Base-by-base conservation (phyloP, 306 rosid species). In the Phaseolus lunatus region DNA sequence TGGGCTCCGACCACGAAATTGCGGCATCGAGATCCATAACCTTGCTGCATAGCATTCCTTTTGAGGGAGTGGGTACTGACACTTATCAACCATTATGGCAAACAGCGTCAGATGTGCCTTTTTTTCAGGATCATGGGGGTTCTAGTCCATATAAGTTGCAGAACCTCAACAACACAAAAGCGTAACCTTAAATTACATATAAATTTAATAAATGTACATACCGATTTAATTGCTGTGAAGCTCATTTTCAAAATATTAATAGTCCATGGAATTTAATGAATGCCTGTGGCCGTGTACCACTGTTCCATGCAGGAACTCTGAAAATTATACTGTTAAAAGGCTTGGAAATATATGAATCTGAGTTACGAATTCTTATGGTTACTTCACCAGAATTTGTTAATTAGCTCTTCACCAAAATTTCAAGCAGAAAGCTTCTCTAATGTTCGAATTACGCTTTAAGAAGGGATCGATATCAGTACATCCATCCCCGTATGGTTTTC, bases 11-110 rank as follows among this genome's bases (percentile, higher is more conserved):
- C 89, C 87, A 86, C 70, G 78, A 82, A 84, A 62, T 80, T 81
- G 78, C 85, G 90, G 86, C 20, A 80, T 87, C 85, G 90, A 84
- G 86, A 87, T 82, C 67, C 88, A 84, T 84, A 70, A 71, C 39
- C 62, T 72, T 33, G 58, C 65, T 49, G 74, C 83, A 49, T 29
- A 18, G 56, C 80, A 59, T 65, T 84, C 75, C 82, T 71, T 86
- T 84, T 79, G 68, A 79, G 83, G 62, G 50, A 79, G 45, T 65
- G 72, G 75, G 31, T 29, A 69, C 26, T 56, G 59, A 33, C 70
- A 74, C 44, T 58, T 70, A 59, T 49, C 68, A 80, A 72, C 54
- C 63, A 41, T 49, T 70, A 67, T 70, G 72, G 75, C 79, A 76
- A 80, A 54, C 67, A 41, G 18, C 78, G 47, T 47, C 64, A 43